Evolutionary conservation across 208 protist genomes (phyloP), one percentile per base, ranked within the genome.

Genomic region (Trypanosoma conorhini): DNA sequence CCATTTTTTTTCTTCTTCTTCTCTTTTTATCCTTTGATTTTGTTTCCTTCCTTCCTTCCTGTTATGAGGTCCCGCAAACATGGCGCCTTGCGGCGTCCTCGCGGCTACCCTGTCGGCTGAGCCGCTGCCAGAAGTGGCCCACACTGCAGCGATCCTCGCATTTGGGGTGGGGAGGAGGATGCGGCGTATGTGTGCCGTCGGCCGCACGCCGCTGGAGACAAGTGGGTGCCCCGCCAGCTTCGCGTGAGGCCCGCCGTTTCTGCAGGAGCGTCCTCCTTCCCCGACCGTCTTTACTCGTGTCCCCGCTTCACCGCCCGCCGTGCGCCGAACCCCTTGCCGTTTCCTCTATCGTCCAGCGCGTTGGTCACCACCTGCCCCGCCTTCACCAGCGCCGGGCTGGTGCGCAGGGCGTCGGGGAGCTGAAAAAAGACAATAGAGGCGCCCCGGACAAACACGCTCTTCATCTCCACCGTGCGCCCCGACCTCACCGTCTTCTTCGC

Each of bases 361-460:
- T 88, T 94, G 30, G 80, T 75, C 21, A 88, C 74, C 9, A 81
- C 51, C 66, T 83, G 67, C 12, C 85, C 85, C 5, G 85, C 88
- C 21, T 82, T 79, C 57, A 92, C 62, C 52, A 96, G 66, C 21
- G 86, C 81, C 22, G 91, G 94, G 30, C 78, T 81, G 35, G 82
- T 84, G 69, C 88, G 79, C 55, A 98, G 79, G 3, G 89, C 85
- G 63, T 98, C 96, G 5, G 96, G 92, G 24, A 98, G 77, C 62
- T 97, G 89, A 65, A 98, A 92, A 65, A 96, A 97, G 13, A 97
- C 85, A 26, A 98, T 83, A 62, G 89, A 94, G 1, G 92, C 92
- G 17, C 96, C 94, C 50, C 96, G 82, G 22, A 98, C 60, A 67
- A 96, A 94, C 26, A 94, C 92, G 31, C 82, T 87, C 54, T 88